Percentiles rank a stretch among this genome's conserved stretches.
These are phyloP conservation scores for Clonostachys rosea DNA, from an alignment of 2,329 filamentous ascomycete species.

Conservation along the genomic window DNA sequence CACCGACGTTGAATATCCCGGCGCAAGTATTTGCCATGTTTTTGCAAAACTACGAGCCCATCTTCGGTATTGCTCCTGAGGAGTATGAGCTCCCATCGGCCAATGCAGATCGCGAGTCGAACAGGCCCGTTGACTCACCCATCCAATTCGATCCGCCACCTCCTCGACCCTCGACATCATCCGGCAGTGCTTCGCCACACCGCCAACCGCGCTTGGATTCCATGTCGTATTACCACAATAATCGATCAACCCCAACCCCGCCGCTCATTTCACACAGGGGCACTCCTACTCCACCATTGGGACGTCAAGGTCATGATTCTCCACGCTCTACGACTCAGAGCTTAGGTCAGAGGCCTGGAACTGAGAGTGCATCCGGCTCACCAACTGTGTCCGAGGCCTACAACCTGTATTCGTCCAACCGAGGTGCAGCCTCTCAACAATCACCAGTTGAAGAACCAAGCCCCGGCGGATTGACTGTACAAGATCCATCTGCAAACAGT, in stretches of 20 bases:
- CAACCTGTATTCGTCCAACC: slow-evolving; percentile 2
- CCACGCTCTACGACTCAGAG: not conserved
- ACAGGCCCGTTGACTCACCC: slow-evolving; percentile 12
- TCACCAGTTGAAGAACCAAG: not conserved
- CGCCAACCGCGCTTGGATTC: slow-evolving; percentile 33
- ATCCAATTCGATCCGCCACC: slow-evolving; percentile 26
- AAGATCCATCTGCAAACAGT: slow-evolving; percentile 31
- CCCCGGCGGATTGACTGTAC: slow-evolving; percentile 13
- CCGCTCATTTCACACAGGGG: slow-evolving; percentile 30
- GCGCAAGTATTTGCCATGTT: slow-evolving; percentile 92
- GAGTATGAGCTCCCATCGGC: slow-evolving; percentile 54
- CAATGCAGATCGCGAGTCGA: slow-evolving; percentile 25
- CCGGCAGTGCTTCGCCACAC: slow-evolving; percentile 45
- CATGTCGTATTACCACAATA: slow-evolving; percentile 13
- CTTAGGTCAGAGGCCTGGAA: not conserved
- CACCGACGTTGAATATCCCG: slow-evolving; percentile 93
- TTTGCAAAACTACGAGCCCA: slow-evolving; percentile 80
- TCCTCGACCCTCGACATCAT: slow-evolving; percentile 42
- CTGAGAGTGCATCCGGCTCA: slow-evolving; percentile 7
- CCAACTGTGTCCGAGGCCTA: not conserved
- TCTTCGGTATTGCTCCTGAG: slow-evolving; percentile 72
- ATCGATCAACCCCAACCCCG: slow-evolving; percentile 41
- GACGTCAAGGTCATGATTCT: slow-evolving; percentile 34
- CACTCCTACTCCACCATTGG: slow-evolving; percentile 39
- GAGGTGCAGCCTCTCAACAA: not conserved